Base-by-base conservation (phyloP, 352 stramenopile genomes). In the Globisporangium canariense region DNA sequence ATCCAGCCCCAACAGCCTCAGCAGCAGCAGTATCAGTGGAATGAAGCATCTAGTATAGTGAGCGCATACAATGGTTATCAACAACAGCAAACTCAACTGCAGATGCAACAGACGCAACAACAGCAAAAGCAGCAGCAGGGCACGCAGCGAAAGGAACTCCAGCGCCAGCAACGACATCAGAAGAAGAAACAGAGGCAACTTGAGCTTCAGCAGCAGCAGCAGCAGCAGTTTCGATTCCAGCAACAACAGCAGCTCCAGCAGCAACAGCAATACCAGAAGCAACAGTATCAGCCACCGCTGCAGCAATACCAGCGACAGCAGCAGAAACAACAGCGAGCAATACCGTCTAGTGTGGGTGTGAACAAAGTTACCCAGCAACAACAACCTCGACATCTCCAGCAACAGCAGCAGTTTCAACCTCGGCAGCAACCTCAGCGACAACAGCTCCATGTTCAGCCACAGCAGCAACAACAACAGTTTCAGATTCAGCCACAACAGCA, bases 61-160 rank as follows among this genome's bases (percentile, higher is more conserved):
- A 41, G 16, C 14, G 36, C 10, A 0, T 41, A 41, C 36, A 41
- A 14, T 41, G 36, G 9, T 11, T 41, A 41, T 41, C 63, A 66
- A 60, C 53, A 50, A 50, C 52, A 57, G 56, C 43, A 40, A 58
- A 46, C 28, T 32, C 34, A 47, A 18, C 13, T 34, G 10, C 57
- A 49, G 41, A 20, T 32, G 14, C 28, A 52, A 11, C 40, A 54
- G 25, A 28, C 18, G 4, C 10, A 54, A 9, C 14, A 54, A n/a
- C 40, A 46, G 13, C 40, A 46, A 3, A 10, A 45, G 38, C 41
- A 46, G 40, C 40, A 45, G 38, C 38, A 45, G 38, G 14, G 6
- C 40, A n/a, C 13, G 40, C 40, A 46, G 40, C 36, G 36, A 14
- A 41, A 41, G 36, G 9, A 41, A 41, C 36, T 41, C 11, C 36